Evolutionary conservation across 495 filamentous ascomycete species (phyloP), one percentile per base, ranked within the genome.

Genomic region (Aspergillus incahuasiensis): DNA sequence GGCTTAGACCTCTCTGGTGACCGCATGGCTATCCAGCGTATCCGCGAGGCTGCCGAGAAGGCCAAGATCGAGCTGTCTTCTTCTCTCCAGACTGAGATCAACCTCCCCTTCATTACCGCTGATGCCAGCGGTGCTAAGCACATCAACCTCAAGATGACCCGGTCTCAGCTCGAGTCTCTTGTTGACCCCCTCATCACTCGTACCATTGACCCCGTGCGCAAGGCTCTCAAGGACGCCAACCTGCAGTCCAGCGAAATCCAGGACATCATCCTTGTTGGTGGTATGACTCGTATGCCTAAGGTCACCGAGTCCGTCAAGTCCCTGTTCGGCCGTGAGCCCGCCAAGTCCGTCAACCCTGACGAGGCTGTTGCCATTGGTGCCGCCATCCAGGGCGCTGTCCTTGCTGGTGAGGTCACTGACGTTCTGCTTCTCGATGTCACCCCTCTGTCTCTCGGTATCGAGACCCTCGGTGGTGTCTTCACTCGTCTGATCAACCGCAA

Each of bases 211-310:
- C 94, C 94, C 47, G 92, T 96, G 58, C 89, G 91, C 70, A 97
- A 97, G 83, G 94, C 94, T 30, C 80, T 98, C 24, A 97, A 97
- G 84, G 94, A 98, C 74, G 95, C 94, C 70, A 87, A 86, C 71
- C 85, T 98, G 43, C 83, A 91, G 76, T 85, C 94, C 59, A 91
- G 89, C 75, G 95, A 98, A 52, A 95, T 98, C 74, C 91, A 98
- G 78, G 94, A 98, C 68, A 90, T 98, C 64, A 97, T 98, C 71
- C 86, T 98, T 22, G 94, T 98, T 52, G 94, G 94, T 84, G 94
- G 94, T 77, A 97, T 97, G 94, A 97, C 95, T 62, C 95, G 94
- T 79, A 98, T 98, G 94, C 94, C 94, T 66, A 98, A 97, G 86
- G 94, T 98, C 64, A 86, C 86, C 59, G 92, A 97, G 79, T 95